Evolutionary conservation across 768 basidiomycete species (phyloP).

Genomic region (Fistulinella prunicolor): DNA sequence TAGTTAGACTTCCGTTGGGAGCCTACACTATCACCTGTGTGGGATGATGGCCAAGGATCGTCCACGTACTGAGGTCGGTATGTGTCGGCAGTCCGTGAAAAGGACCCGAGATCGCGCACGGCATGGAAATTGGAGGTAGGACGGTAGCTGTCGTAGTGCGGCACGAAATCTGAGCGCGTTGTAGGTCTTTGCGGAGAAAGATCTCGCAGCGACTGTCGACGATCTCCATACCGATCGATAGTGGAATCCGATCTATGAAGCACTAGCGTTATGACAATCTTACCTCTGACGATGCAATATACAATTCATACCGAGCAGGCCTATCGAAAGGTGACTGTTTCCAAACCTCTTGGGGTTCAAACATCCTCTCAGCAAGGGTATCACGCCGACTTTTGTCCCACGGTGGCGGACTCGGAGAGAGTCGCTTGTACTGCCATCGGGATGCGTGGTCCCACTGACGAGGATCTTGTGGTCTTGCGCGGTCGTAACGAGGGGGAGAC

Average conservation of each 20-base stretch:
- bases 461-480: slow-evolving; percentile 37
- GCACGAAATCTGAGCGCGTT: slow-evolving; percentile 32
- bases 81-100: slow-evolving; percentile 40
- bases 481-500: slow-evolving; percentile 51
- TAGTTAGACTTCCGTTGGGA: slow-evolving; percentile 18
- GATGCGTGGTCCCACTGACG: slow-evolving; percentile 47
- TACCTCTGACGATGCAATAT: slow-evolving; percentile 29
- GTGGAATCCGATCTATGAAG: slow-evolving; percentile 25
- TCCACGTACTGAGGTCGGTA: slow-evolving; percentile 50
- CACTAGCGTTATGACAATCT: slow-evolving; percentile 14
- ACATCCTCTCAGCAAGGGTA: slow-evolving; percentile 50
- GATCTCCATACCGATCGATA: slow-evolving; percentile 37
- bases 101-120: slow-evolving; percentile 39
- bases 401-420: slow-evolving; percentile 34
- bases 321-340: slow-evolving; percentile 55
- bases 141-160: slow-evolving; percentile 50
- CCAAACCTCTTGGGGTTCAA: slow-evolving; percentile 74
- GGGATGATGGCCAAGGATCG: slow-evolving; percentile 30
- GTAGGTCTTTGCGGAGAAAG: slow-evolving; percentile 36
- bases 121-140: slow-evolving; percentile 35
- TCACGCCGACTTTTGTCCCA: slow-evolving; percentile 36
- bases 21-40: slow-evolving; percentile 32
- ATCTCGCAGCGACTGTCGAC: slow-evolving; percentile 35
- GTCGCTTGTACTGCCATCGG: slow-evolving; percentile 45
- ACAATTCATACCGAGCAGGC: slow-evolving; percentile 40